These are phyloP conservation scores for Aspergillus hancockii DNA, from an alignment of 495 filamentous ascomycete species.

Conservation along the genomic window DNA sequence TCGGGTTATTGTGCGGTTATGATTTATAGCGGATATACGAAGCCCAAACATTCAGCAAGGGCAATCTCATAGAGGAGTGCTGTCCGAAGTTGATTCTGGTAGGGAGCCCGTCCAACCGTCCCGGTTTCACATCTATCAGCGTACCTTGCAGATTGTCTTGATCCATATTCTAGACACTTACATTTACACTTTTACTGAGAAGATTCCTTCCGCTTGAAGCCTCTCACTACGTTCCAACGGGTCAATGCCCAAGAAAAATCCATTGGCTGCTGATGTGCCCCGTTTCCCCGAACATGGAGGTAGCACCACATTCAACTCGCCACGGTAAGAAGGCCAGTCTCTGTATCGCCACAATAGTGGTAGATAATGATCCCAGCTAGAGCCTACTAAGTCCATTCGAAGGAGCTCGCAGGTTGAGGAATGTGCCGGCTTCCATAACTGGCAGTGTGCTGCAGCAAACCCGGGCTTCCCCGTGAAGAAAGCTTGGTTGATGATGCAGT, in stretches of 20 bases:
- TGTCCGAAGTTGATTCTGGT: constrained; percentile 14
- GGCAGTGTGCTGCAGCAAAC: constrained; percentile 9
- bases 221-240: neutral
- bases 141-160: constrained; percentile 30
- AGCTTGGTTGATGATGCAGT: neutral
- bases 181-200: neutral
- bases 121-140: constrained; percentile 23
- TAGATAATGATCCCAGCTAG: neutral
- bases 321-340: neutral
- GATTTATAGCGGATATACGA: neutral
- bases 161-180: constrained; percentile 2
- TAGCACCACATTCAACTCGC: neutral
- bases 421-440: constrained; percentile 13
- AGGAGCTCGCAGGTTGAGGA: constrained; percentile 17
- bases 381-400: neutral
- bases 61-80: neutral
- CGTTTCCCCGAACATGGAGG: neutral
- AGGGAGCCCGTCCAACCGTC: constrained; percentile 12
- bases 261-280: neutral
- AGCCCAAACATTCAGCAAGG: constrained; percentile 16
- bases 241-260: neutral
- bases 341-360: neutral
- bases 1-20: neutral
- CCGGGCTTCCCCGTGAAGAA: constrained; percentile 14
- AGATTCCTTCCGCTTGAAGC: neutral